Evolutionary conservation across 2,329 filamentous ascomycete species (phyloP).

Genomic region (Myriosclerotinia scirpicola): DNA sequence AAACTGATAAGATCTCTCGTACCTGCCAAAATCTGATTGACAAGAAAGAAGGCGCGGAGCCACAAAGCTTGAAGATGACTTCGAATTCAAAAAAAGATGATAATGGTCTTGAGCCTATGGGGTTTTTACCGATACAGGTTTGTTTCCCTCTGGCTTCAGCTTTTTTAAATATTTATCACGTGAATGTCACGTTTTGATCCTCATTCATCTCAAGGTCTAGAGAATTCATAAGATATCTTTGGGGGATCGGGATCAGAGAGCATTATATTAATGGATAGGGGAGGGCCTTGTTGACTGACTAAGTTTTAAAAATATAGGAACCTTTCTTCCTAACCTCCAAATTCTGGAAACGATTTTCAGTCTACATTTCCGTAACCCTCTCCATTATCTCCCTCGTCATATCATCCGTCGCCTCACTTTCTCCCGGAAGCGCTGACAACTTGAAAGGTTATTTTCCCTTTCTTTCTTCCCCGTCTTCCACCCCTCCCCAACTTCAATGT

Average conservation of each 20-base stretch:
- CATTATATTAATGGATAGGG: neutral
- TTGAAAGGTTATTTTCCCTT: constrained; percentile 25
- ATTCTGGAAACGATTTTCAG: constrained; percentile 37
- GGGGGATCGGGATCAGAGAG: neutral
- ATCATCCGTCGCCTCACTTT: constrained; percentile 28
- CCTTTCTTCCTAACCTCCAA: constrained; percentile 29
- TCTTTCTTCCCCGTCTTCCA: neutral
- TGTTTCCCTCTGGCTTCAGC: neutral
- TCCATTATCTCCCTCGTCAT: constrained; percentile 30
- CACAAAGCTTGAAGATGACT: neutral
- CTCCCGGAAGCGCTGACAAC: constrained; percentile 2
- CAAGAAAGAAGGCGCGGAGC: neutral
- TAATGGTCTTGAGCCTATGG: neutral
- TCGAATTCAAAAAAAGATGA: neutral
- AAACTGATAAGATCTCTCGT: neutral
- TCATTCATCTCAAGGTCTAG: neutral
- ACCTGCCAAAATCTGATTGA: neutral
- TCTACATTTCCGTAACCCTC: constrained; percentile 30
- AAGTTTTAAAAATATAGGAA: constrained; percentile 10
- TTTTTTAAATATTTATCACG: neutral
- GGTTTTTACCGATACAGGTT: neutral
- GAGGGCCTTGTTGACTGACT: neutral
- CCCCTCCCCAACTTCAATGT: too few relatives aligned
- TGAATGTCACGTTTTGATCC: neutral
- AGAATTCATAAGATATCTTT: neutral